Conservation (phyloP, 768 basidiomycete genomes). For the Agrocybe praecox region DNA sequence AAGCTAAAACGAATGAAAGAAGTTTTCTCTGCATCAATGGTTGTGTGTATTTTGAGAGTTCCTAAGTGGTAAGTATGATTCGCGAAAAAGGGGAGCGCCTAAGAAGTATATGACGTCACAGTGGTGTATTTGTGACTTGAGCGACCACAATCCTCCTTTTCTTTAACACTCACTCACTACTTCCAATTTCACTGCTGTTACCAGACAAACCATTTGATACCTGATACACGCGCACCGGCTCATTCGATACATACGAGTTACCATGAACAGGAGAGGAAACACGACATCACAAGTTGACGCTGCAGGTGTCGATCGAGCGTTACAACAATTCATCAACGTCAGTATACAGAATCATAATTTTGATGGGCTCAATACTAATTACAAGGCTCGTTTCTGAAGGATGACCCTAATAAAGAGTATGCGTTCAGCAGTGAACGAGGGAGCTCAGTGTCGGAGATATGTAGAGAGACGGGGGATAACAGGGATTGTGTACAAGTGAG, state of each 20-base stretch:
- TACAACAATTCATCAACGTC: not conserved
- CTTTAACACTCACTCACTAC: not conserved
- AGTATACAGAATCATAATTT: not conserved
- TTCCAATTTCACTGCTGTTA: too few relatives aligned
- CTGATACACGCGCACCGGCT: not conserved
- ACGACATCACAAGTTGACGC: not conserved
- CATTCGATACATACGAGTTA: not conserved
- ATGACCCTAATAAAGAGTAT: conserved; percentile 51
- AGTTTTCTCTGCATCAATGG: not conserved
- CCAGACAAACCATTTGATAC: not conserved
- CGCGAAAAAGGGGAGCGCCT: not conserved
- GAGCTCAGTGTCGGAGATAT: conserved; percentile 59
- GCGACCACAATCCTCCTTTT: not conserved
- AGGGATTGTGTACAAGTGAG: conserved; percentile 61
- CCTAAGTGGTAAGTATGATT: not conserved
- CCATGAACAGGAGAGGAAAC: not conserved
- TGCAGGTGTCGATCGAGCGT: not conserved
- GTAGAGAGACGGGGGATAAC: conserved; percentile 46
- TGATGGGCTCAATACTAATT: too few relatives aligned
- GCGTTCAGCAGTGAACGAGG: conserved; percentile 65
- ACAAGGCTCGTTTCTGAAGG: too few relatives aligned
- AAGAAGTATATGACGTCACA: not conserved
- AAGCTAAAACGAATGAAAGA: conserved; percentile 13
- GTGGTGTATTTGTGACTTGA: not conserved
- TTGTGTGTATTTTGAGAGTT: not conserved